phyloP scores from a whole-genome alignment of 805 yeast genomes.

The Lachancea nothofagi region DNA sequence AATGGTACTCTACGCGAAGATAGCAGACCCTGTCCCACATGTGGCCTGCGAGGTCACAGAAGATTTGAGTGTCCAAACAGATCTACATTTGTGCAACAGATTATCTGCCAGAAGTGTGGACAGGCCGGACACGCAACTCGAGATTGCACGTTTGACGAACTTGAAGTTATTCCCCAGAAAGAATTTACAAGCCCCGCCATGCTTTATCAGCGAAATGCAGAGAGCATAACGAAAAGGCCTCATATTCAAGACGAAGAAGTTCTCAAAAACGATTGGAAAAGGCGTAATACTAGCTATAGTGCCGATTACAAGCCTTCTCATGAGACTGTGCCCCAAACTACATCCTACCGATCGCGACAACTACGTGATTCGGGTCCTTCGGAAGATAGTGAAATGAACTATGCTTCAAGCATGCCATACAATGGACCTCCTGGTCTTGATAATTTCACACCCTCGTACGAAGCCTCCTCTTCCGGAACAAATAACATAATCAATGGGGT shows the following conservation, averaged over 20 bases:
- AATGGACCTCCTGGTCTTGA: conserved; percentile 3
- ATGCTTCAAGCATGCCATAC: background rate
- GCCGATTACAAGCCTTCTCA: background rate
- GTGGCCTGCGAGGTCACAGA: conserved; percentile 64
- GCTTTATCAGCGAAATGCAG: conserved; percentile 7
- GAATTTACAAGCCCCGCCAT: conserved; percentile 8
- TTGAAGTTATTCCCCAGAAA: background rate
- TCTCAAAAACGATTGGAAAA: conserved; percentile 4
- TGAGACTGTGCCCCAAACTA: background rate
- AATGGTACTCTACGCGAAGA: conserved; percentile 93
- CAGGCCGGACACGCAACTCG: conserved; percentile 79
- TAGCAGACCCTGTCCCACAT: conserved; percentile 54
- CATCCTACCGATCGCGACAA: conserved; percentile 16
- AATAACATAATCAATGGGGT: too few species aligned
- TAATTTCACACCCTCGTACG: background rate
- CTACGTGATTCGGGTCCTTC: conserved; percentile 8
- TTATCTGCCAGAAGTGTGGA: conserved; percentile 77
- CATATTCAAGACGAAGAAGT: background rate
- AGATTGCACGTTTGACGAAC: conserved; percentile 52
- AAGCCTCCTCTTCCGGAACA: too few species aligned
- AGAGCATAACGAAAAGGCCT: background rate
- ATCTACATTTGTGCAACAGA: conserved; percentile 44
- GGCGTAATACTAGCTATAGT: conserved; percentile 1
- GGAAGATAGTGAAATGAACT: background rate
- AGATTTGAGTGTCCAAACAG: conserved; percentile 59